Evolutionary conservation across 1,284 basidiomycete genomes (phyloP), one percentile per base, ranked within the genome.

Genomic region (Lignosus rhinocerotis): DNA sequence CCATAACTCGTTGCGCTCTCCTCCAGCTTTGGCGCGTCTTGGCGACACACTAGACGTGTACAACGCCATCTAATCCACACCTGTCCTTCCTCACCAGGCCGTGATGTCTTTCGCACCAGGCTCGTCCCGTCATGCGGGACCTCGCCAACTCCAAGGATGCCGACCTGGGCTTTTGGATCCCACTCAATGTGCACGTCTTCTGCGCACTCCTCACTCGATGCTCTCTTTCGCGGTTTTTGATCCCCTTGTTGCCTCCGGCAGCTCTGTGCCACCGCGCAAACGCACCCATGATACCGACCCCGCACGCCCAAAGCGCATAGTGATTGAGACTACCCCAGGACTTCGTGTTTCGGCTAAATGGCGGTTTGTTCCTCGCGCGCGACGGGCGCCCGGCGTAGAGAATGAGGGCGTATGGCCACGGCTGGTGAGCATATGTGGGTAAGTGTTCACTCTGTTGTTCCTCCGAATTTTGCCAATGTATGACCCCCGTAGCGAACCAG

Each of bases 341-440:
- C 55, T 54, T 5, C 76, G 76, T 25, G 83, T 82, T 10, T 73
- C 76, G 33, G 79, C 75, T 53, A 79, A 77, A 57, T 92, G 89
- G 89, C 78, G 90, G 46, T 92, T 88, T 71, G 87, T 92, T 12
- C 89, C 90, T 31, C 82, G 78, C 47, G 88, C 90, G 7, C 78
- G 76, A 47, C 72, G 76, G 54, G 83, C 82, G 46, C 77, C 79
- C 3, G 83, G 80, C 4, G 81, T 82, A 6, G 67, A 70, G 43
- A 80, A 88, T 56, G 89, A 92, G 70, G 90, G 90, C 0, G 51
- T 66, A 6, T 92, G 87, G 83, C 90, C 90, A 12, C 77, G 87
- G 59, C 67, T 82, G 16, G 72, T 92, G 12, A 74, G 83, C 43
- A 73, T 91, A 56, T 88, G 85, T 69, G 87, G 88, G 90, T 91